These are phyloP conservation scores for Rhodotorula mucilaginosa DNA, from an alignment of 1,284 basidiomycete species.

Conservation along the genomic window DNA sequence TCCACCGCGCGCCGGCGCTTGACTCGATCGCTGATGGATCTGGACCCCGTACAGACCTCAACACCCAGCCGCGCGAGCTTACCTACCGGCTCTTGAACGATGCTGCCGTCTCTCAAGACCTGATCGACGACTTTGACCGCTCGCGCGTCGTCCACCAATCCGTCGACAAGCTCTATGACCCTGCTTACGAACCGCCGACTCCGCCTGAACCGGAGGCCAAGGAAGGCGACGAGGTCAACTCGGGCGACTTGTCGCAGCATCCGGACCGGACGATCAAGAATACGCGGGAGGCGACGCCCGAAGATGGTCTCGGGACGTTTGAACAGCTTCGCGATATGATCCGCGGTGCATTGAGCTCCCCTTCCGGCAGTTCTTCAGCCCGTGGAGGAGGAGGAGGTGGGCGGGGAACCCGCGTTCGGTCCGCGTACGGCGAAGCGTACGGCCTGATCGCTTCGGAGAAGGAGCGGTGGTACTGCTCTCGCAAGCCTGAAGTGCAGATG, in stretches of 20 bases:
- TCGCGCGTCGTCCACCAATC: slow-evolving; percentile 81
- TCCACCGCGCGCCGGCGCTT: slow-evolving; percentile 1
- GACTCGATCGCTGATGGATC: not conserved
- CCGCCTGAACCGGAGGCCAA: slow-evolving; percentile 49
- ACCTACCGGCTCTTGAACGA: slow-evolving; percentile 73
- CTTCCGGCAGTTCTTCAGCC: slow-evolving; percentile 7
- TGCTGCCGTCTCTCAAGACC: slow-evolving; percentile 50
- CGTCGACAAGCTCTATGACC: slow-evolving; percentile 59
- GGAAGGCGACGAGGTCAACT: slow-evolving; percentile 49
- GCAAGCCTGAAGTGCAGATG: slow-evolving; percentile 30
- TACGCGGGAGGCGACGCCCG: slow-evolving; percentile 60
- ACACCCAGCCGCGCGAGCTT: slow-evolving; percentile 80
- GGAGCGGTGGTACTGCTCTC: slow-evolving; percentile 28
- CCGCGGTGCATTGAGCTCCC: not conserved
- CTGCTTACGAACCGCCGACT: slow-evolving; percentile 46
- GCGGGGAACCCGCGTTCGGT: not conserved
- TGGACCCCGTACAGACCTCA: slow-evolving; percentile 67
- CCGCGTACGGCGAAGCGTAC: slow-evolving; percentile 37
- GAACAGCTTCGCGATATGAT: slow-evolving; percentile 63
- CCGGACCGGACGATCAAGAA: slow-evolving; percentile 71
- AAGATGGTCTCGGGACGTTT: slow-evolving; percentile 70
- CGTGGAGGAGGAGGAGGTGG: not conserved
- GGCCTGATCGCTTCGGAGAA: slow-evolving; percentile 17
- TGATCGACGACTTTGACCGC: slow-evolving; percentile 56
- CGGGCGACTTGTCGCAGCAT: slow-evolving; percentile 44